Conservation (phyloP, 768 basidiomycete species). For the Serendipita vermifera region DNA sequence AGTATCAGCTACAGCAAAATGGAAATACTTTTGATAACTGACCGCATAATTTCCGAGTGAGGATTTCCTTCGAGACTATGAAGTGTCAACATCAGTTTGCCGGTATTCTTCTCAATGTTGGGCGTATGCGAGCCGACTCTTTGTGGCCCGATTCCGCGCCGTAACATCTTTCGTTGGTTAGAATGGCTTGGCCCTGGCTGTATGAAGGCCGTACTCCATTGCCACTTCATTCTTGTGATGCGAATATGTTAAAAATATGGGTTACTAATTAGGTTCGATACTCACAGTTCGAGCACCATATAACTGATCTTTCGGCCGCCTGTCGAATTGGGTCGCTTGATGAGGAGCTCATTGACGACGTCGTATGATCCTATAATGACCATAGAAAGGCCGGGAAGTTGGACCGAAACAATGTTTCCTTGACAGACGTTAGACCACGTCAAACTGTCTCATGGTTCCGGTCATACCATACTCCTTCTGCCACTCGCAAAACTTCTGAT, state of each 20-base stretch:
- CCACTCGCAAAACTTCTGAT: conserved; percentile 5
- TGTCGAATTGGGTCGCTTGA: conserved; percentile 16
- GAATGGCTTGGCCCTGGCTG: not conserved
- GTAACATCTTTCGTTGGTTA: not conserved
- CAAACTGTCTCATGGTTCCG: not conserved
- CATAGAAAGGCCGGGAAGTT: conserved; percentile 15
- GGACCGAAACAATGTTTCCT: conserved; percentile 18
- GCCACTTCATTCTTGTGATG: not conserved
- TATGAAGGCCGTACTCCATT: not conserved
- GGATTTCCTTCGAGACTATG: too few relatives aligned
- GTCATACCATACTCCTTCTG: conserved; percentile 9
- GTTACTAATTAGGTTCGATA: not conserved
- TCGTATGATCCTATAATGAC: conserved; percentile 15
- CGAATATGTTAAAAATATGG: not conserved
- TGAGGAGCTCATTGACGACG: conserved; percentile 14
- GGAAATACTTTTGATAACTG: too few relatives aligned
- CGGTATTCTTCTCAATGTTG: too few relatives aligned
- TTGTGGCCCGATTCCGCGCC: not conserved
- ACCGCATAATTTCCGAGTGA: too few relatives aligned
- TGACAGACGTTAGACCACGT: not conserved
- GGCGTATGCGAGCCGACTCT: too few relatives aligned
- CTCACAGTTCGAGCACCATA: conserved; percentile 8
- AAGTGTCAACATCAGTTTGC: too few relatives aligned
- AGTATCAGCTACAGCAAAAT: too few relatives aligned
- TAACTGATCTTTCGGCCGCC: conserved; percentile 13